A percentile compares a stretch with the other conserved stretches of the same genome.
Evolutionary conservation across 495 filamentous ascomycete species (phyloP).

Genomic region (Penicillium salamii): DNA sequence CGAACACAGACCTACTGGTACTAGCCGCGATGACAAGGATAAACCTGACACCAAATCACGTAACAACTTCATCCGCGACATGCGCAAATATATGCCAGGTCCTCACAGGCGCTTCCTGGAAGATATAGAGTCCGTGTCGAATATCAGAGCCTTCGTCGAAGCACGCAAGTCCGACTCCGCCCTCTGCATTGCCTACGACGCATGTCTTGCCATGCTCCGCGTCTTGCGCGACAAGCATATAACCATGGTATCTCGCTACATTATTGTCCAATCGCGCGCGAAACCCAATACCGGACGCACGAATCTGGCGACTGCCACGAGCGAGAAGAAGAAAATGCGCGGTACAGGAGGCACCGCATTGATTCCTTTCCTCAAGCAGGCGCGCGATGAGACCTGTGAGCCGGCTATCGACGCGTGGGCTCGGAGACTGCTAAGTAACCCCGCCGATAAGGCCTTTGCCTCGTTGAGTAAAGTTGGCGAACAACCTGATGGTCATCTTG

Average conservation of each 20-base stretch:
- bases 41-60: slow-evolving; percentile 30
- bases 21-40: slow-evolving; percentile 41
- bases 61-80: slow-evolving; percentile 93
- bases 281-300: slow-evolving; percentile 35
- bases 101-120: slow-evolving; percentile 85
- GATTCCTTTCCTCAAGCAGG: slow-evolving; percentile 93
- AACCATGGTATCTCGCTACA: slow-evolving; percentile 93
- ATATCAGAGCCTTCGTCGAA: slow-evolving; percentile 85
- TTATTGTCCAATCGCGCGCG: slow-evolving; percentile 64
- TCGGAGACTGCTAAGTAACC: slow-evolving; percentile 64
- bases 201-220: slow-evolving; percentile 87
- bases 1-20: slow-evolving; percentile 87
- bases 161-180: slow-evolving; percentile 55
- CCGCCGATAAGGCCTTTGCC: slow-evolving; percentile 34
- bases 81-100: slow-evolving; percentile 96
- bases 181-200: slow-evolving; percentile 81
- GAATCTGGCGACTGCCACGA: slow-evolving; percentile 62
- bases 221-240: slow-evolving; percentile 91
- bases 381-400: slow-evolving; percentile 92
- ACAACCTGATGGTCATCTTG: slow-evolving; percentile 56
- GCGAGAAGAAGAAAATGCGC: slow-evolving; percentile 59
- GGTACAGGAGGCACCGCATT: slow-evolving; percentile 91
- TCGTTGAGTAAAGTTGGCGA: slow-evolving; percentile 68
- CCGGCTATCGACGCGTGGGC: slow-evolving; percentile 85
- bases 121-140: slow-evolving; percentile 74